Evolutionary conservation across 2,329 filamentous ascomycete species (phyloP), one percentile per base, ranked within the genome.

Genomic region (Diaporthe sp.): DNA sequence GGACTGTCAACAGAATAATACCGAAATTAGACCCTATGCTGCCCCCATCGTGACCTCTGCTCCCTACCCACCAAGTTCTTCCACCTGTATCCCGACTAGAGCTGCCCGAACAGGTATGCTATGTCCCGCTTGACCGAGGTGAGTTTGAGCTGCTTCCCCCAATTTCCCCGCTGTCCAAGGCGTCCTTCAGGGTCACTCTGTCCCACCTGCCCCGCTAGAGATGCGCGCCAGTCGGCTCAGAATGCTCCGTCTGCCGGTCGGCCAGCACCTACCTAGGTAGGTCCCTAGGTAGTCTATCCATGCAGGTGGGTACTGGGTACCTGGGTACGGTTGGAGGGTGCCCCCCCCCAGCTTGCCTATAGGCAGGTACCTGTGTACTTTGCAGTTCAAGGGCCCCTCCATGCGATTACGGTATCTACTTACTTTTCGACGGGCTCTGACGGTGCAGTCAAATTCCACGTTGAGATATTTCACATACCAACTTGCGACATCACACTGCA

Each of bases 211-310:
- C 50, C 61, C 63, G 55, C 39, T 70, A 35, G 30, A 73, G 61
- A 76, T 66, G 75, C 75, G 75, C 75, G 50, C 75, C 73, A 76
- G 75, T 75, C 75, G 73, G 73, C 70, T 75, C n/a, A 75, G 70
- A 70, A 61, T 66, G 30, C 65, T 39, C 75, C 73, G 58, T 53
- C 42, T 27, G 58, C 73, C 73, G 69, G 53, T n/a, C 56, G 37
- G 10, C 44, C 30, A 35, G 12, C 42, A 35, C 19, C 27, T 15
- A 42, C 5, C 51, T 25, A 19, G 37, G 22, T n/a, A n/a, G n/a
- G n/a, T n/a, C n/a, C n/a, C n/a, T n/a, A n/a, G n/a, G n/a, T n/a
- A n/a, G n/a, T n/a, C n/a, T n/a, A n/a, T n/a, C n/a, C n/a, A n/a
- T n/a, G n/a, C n/a, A n/a, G n/a, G n/a, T n/a, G n/a, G n/a, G n/a